These are phyloP conservation scores for Diospyros lotus DNA, from an alignment of 148 eudicot genomes.

Conservation along the genomic window DNA sequence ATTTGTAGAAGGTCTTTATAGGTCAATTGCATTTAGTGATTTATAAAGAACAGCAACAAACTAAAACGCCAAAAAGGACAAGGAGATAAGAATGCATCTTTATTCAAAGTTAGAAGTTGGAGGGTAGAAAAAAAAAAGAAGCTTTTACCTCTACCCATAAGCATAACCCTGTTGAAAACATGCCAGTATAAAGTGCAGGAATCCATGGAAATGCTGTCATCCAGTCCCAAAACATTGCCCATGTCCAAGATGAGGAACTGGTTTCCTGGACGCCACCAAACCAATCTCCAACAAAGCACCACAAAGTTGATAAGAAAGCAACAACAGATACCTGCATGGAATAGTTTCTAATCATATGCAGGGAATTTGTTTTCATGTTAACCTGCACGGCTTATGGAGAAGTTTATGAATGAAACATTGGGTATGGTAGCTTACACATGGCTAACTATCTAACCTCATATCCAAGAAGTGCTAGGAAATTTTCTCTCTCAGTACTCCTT, in stretches of 20 bases:
- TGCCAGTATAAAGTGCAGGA: slow-evolving; percentile 68
- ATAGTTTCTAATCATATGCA: slow-evolving; percentile 7
- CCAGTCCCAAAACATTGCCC: slow-evolving; percentile 34
- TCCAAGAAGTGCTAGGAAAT: slow-evolving; percentile 59
- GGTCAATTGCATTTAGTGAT: not conserved
- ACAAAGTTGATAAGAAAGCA: slow-evolving; percentile 46
- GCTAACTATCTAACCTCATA: slow-evolving; percentile 44
- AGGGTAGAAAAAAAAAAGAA: not conserved
- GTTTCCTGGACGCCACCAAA: slow-evolving; percentile 21
- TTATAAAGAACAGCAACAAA: not conserved
- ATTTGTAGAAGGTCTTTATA: not conserved
- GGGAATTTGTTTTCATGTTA: not conserved
- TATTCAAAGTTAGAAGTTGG: not conserved
- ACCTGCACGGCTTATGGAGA: not conserved
- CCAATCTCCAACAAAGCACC: slow-evolving; percentile 44
- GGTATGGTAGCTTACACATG: not conserved
- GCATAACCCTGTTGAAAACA: slow-evolving; percentile 64
- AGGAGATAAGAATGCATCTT: not conserved
- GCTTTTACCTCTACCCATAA: slow-evolving; percentile 67
- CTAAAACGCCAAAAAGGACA: not conserved
- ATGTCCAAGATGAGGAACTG: slow-evolving; percentile 45
- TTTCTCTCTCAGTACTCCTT: slow-evolving; percentile 43
- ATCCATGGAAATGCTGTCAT: slow-evolving; percentile 56
- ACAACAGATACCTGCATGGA: slow-evolving; percentile 47
- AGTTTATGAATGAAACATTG: not conserved